phyloP scores from a whole-genome alignment of 331 rosid species.

The Quercus phellos region DNA sequence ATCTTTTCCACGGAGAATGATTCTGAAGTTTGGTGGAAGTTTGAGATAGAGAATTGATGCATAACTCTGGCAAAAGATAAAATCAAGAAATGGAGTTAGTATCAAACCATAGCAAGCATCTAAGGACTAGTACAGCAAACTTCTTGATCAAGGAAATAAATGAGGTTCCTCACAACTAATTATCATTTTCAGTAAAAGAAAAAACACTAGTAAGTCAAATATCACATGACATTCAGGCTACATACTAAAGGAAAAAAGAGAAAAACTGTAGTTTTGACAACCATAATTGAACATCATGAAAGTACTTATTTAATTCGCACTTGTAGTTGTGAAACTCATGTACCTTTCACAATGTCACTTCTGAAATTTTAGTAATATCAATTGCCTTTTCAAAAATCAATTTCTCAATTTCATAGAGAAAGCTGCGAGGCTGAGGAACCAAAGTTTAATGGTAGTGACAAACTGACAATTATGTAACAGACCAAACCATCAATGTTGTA shows the following conservation, averaged over 20 bases:
- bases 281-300: background rate
- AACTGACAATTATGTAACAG: no score
- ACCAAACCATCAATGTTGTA: no score
- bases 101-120: background rate
- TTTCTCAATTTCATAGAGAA: background rate
- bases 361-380: background rate
- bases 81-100: background rate
- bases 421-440: background rate
- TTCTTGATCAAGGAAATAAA: background rate
- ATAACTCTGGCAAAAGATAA: constrained; percentile 28
- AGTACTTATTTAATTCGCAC: background rate
- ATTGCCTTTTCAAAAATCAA: background rate
- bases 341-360: background rate
- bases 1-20: constrained; percentile 32
- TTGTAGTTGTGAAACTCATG: background rate
- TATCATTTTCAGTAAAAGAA: no score
- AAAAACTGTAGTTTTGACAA: background rate
- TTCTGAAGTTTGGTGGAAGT: constrained; percentile 26
- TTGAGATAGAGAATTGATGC: constrained; percentile 37
- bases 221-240: background rate
- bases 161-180: background rate
- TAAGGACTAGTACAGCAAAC: no score
- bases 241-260: background rate
- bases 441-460: background rate
- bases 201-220: no score